Evolutionary conservation across 108 stramenopile species (phyloP).

Genomic region (Asterionellopsis glacialis): DNA sequence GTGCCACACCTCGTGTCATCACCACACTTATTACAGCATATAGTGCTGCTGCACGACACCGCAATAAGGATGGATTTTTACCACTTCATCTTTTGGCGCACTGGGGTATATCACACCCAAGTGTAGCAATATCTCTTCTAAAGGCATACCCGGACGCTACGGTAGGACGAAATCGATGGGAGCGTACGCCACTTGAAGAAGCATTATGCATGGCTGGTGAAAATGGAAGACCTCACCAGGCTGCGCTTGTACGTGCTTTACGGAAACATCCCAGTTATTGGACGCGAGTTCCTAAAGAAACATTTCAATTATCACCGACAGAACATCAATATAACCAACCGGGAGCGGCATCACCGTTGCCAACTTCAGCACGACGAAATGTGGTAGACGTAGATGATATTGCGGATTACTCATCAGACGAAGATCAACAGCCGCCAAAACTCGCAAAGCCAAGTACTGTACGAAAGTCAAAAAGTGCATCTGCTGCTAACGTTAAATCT

Average conservation of each 20-base stretch:
- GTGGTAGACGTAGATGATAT: no score
- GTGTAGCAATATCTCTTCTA: conserved; percentile 60
- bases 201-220: conserved; percentile 87
- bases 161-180: conserved; percentile 84
- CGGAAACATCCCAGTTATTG: conserved; percentile 83
- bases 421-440: no score
- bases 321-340: no score
- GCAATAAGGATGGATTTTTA: conserved; percentile 79
- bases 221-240: conserved; percentile 83
- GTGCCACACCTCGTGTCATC: conserved; percentile 66
- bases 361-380: no score
- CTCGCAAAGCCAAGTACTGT: no score
- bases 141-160: conserved; percentile 82
- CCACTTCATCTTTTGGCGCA: conserved; percentile 79
- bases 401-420: no score
- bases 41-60: conserved; percentile 77
- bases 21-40: conserved; percentile 67
- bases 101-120: conserved; percentile 82
- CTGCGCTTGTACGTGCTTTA: conserved; percentile 68
- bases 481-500: no score
- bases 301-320: conserved; percentile 15
- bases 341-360: no score
- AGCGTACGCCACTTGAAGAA: conserved; percentile 84
- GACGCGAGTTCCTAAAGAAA: conserved; percentile 46
- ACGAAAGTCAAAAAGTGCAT: no score